phyloP scores from a whole-genome alignment of 129 eudicot species.

The Solidago caesia region DNA sequence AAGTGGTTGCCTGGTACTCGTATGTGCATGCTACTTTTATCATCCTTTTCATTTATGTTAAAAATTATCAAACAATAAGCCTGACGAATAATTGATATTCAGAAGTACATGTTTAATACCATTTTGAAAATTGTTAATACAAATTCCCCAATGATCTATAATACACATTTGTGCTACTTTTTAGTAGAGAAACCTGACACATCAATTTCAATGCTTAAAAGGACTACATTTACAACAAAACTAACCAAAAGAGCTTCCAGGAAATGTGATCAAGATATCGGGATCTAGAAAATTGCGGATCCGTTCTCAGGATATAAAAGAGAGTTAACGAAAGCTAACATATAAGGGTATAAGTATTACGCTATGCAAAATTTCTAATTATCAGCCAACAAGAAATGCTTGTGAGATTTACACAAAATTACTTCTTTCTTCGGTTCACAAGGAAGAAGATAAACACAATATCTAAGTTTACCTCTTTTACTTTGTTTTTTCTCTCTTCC shows the following conservation, averaged over 20 bases:
- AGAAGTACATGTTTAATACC: too few relatives aligned
- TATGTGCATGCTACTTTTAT: too few relatives aligned
- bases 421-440: conserved; percentile 6
- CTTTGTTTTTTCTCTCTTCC: conserved; percentile 86
- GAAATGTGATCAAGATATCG: not conserved
- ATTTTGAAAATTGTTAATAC: too few relatives aligned
- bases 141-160: too few relatives aligned
- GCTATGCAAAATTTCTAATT: not conserved
- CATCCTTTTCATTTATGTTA: too few relatives aligned
- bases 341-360: not conserved
- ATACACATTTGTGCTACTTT: too few relatives aligned
- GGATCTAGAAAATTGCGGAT: not conserved
- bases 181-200: not conserved
- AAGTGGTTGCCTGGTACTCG: too few relatives aligned
- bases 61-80: too few relatives aligned
- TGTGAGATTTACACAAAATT: not conserved
- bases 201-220: not conserved
- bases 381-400: not conserved
- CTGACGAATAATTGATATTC: too few relatives aligned
- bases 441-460: not conserved
- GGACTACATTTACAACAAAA: not conserved
- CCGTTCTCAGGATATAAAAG: not conserved
- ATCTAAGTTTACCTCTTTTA: conserved; percentile 29
- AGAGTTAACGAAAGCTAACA: not conserved
- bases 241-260: not conserved